Percentiles rank a stretch among this genome's conserved stretches.
These are phyloP conservation scores for Mercurialis annua DNA, from an alignment of 345 rosid species.

Conservation along the genomic window DNA sequence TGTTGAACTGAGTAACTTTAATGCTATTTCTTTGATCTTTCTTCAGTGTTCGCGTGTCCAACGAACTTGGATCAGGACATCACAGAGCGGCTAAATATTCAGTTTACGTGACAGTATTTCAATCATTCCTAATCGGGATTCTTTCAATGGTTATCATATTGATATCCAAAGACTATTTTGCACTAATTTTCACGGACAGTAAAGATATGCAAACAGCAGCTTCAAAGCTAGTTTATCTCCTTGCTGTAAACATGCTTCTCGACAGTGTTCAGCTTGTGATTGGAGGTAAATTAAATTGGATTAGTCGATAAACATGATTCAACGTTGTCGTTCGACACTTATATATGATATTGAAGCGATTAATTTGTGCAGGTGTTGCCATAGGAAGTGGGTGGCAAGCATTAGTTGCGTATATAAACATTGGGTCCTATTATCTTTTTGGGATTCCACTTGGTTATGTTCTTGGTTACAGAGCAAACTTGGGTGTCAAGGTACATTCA, in stretches of 20 bases:
- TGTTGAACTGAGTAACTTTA: too few relatives aligned
- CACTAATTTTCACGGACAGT: slow-evolving; percentile 61
- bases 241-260: slow-evolving; percentile 72
- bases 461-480: slow-evolving; percentile 59
- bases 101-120: slow-evolving; percentile 45
- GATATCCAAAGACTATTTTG: slow-evolving; percentile 49
- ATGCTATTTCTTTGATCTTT: neutral
- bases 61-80: slow-evolving; percentile 70
- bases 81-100: slow-evolving; percentile 79
- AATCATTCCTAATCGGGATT: slow-evolving; percentile 62
- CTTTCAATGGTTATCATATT: slow-evolving; percentile 53
- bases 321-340: neutral
- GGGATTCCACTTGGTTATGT: slow-evolving; percentile 75
- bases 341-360: neutral
- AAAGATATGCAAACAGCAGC: slow-evolving; percentile 44
- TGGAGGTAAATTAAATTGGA: slow-evolving; percentile 51
- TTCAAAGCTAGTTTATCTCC: slow-evolving; percentile 58
- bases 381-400: slow-evolving; percentile 92
- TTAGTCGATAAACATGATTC: neutral
- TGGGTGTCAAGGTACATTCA: slow-evolving; percentile 54
- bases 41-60: slow-evolving; percentile 70
- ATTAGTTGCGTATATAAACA: slow-evolving; percentile 71
- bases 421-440: slow-evolving; percentile 67
- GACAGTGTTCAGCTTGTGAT: slow-evolving; percentile 84
- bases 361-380: slow-evolving; percentile 69